Evolutionary conservation across 106 monocot species (phyloP).

Genomic region (Acorus calamus): DNA sequence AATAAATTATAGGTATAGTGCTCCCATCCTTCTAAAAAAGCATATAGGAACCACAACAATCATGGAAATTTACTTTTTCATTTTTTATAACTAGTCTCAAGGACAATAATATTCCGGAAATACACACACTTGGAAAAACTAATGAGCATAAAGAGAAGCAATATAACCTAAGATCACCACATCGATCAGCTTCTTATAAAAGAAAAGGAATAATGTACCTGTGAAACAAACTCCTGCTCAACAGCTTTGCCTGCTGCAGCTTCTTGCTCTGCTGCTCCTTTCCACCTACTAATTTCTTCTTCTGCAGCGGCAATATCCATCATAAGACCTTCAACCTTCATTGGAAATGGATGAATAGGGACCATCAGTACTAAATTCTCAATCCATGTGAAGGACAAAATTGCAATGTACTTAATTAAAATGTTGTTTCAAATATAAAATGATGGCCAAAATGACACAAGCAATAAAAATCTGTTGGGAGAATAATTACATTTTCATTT

Average conservation of each 20-base stretch:
- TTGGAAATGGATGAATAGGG: slow-evolving; percentile 1
- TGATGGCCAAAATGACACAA: too few relatives aligned
- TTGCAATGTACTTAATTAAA: too few relatives aligned
- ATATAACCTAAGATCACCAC: too few relatives aligned
- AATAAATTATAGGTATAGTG: too few relatives aligned
- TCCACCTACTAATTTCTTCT: slow-evolving; percentile 98
- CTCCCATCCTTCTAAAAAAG: too few relatives aligned
- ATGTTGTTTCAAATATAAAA: too few relatives aligned
- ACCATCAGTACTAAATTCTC: background rate
- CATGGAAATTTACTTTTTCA: too few relatives aligned
- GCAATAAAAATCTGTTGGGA: background rate
- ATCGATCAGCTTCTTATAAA: background rate
- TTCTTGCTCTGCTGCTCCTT: slow-evolving; percentile 93
- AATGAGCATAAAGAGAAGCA: too few relatives aligned
- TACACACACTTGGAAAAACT: background rate
- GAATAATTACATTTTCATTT: slow-evolving; percentile 76
- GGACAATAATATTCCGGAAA: background rate
- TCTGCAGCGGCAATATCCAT: slow-evolving; percentile 86
- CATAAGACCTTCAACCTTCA: slow-evolving; percentile 97
- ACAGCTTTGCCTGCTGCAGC: slow-evolving; percentile 86
- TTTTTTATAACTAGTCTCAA: too few relatives aligned
- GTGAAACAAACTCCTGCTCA: slow-evolving; percentile 67
- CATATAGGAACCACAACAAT: too few relatives aligned
- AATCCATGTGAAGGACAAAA: background rate
- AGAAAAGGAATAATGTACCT: slow-evolving; percentile 31